phyloP scores from a whole-genome alignment of 441 rosid species.

The Mallotus repandus region DNA sequence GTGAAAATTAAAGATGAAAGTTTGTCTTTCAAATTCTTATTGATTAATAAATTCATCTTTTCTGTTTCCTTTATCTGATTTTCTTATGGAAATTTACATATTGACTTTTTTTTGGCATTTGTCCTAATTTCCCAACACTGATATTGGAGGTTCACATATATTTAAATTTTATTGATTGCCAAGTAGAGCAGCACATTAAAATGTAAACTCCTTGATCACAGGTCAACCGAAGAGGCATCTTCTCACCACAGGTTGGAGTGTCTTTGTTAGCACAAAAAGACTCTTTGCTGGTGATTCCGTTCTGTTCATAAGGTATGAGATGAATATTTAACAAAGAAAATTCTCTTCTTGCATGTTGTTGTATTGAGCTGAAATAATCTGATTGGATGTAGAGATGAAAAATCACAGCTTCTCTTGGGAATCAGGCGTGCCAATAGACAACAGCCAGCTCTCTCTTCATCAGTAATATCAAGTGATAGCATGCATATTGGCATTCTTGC shows the following conservation, averaged over 20 bases:
- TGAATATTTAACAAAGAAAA: neutral
- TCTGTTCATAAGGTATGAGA: slow-evolving; percentile 70
- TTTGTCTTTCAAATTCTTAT: neutral
- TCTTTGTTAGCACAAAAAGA: slow-evolving; percentile 87
- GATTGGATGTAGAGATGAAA: slow-evolving; percentile 55
- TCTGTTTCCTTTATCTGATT: neutral
- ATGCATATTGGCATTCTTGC: slow-evolving; percentile 83
- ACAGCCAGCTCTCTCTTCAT: slow-evolving; percentile 66
- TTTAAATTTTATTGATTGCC: neutral
- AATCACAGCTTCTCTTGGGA: slow-evolving; percentile 64
- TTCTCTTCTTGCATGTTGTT: slow-evolving; percentile 9
- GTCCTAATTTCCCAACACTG: neutral
- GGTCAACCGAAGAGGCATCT: slow-evolving; percentile 95
- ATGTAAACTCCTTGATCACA: slow-evolving; percentile 28
- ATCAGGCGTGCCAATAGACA: slow-evolving; percentile 62
- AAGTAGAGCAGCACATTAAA: neutral
- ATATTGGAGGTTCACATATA: neutral
- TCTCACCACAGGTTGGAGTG: slow-evolving; percentile 96
- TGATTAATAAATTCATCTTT: neutral
- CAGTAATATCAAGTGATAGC: slow-evolving; percentile 72
- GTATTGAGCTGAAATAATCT: slow-evolving; percentile 23
- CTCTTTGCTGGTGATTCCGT: slow-evolving; percentile 96
- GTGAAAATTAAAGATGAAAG: neutral
- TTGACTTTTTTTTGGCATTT: too few relatives aligned
- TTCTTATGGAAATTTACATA: neutral